Evolutionary conservation across 148 eudicot species (phyloP), one percentile per base, ranked within the genome.

Genomic region (Dianthus caryophyllus): DNA sequence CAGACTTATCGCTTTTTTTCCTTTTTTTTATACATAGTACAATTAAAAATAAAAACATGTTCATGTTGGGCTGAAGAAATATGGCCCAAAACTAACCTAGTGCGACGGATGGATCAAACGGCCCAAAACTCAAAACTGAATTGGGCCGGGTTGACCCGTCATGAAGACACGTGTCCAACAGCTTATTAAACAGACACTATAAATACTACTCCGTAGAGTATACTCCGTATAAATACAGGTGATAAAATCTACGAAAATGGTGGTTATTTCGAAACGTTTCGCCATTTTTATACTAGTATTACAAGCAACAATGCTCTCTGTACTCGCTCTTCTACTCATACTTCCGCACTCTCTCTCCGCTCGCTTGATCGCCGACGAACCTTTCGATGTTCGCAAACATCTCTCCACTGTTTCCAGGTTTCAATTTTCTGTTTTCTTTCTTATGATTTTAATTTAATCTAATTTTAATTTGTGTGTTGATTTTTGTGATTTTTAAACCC

Each of bases 391-490:
- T 70, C 97, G 98, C 16, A 87, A 76, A 22, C 88, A 88, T 79
- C 85, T 94, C 27, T 82, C 90, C 39, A 94, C 98, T 53, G 97
- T 83, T 11, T 65, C 98, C 31, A 88, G 98, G 98, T 87, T 18
- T 25, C 48, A 21, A 50, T 22, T 27, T 56, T 20, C 58, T 4
- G 13, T 10, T 62, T 16, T 17, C 12, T 20, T 2, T 33, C 8
- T 51, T 15, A 33, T 33, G 39, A 33, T 33, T 8, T 10, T 46
- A 7, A 41, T 21, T 30, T 16, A 0, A 36, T 9, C 4, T 18
- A 13, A 25, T 66, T 38, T 30, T 18, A 25, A 47, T 20, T 48
- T 43, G 18, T 21, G 26, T 1, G 17, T 25, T 51, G 15, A n/a
- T 6, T 6, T 30, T 26, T 14, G 30, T 26, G 48, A n/a, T 43